Evolutionary conservation across 768 basidiomycete species (phyloP), one percentile per base, ranked within the genome.

Genomic region (Phylloporus rhodoxanthus): DNA sequence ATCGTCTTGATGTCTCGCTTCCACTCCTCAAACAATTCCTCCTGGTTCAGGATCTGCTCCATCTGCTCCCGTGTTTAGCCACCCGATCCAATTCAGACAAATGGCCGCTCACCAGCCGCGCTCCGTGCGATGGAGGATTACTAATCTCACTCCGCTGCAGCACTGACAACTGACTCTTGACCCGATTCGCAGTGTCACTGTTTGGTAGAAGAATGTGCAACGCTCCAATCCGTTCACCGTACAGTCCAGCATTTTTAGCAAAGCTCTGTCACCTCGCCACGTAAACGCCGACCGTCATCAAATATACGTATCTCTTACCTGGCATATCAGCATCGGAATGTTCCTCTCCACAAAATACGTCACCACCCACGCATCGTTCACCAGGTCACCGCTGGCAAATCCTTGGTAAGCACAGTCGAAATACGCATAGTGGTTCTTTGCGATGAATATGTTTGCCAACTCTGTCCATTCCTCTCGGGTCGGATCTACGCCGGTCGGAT

Each of bases 381-480:
- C 85, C 61, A 96, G 74, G 66, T 91, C 83, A 1, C 94, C 94
- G 58, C 88, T 91, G 15, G 93, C 94, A 67, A 97, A 98, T 15
- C 94, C 94, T 70, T 96, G 94, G 71, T 98, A 98, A 3, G 94
- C 94, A 65, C 86, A 87, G 71, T 98, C 94, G 66, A 97, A 91
- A 72, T 95, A 94, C 28, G 85, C 85, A 62, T 82, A 95, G 66
- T 94, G 93, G 13, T 78, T 75, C 69, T 84, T 86, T 41, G 73
- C 69, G 26, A 85, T 64, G 65, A 96, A 79, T 47, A 84, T 70
- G 32, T 85, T 76, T 33, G 87, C 87, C 58, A 97, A 78, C 50
- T 72, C 67, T 53, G 77, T 71, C 94, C 94, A 98, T 66, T 97
- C 87, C 57, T 87, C 91, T 40, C 66, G 66, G 29, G 91, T 92